phyloP scores from a whole-genome alignment of 371 early-diverging fungal genomes.

The Batkoa obscura region DNA sequence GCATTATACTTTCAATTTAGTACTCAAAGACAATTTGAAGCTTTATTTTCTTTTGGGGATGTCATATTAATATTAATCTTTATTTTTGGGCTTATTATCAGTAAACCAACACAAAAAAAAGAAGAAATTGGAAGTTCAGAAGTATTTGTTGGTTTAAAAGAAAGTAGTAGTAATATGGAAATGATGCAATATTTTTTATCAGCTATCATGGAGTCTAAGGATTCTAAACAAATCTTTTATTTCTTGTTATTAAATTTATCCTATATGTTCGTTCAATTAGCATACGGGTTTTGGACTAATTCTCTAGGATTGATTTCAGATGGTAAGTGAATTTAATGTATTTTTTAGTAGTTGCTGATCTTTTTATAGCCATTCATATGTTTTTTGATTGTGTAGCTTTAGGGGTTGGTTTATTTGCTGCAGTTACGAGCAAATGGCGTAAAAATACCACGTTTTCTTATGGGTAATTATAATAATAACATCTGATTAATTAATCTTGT shows the following conservation, averaged over 20 bases:
- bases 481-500: background rate
- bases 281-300: conserved; percentile 82
- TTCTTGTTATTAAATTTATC: conserved; percentile 80
- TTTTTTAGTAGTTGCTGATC: conserved; percentile 7
- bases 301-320: conserved; percentile 85
- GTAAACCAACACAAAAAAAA: background rate
- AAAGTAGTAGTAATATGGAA: background rate
- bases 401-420: conserved; percentile 64
- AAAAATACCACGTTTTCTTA: conserved; percentile 54
- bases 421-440: conserved; percentile 82
- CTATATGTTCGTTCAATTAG: conserved; percentile 80
- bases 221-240: conserved; percentile 78
- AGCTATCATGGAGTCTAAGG: conserved; percentile 36
- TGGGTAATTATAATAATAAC: conserved; percentile 23
- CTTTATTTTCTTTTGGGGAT: background rate
- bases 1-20: background rate
- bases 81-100: background rate
- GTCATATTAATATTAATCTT: background rate
- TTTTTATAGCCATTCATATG: conserved; percentile 70
- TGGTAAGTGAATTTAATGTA: conserved; percentile 22
- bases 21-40: background rate
- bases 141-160: background rate
- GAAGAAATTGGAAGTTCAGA: background rate
- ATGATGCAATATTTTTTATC: conserved; percentile 13
- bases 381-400: conserved; percentile 88